A percentile compares a stretch with the other conserved stretches of the same genome.
phyloP scores from a whole-genome alignment of 495 filamentous ascomycete species.

The Hyaloscypha finlandica region DNA sequence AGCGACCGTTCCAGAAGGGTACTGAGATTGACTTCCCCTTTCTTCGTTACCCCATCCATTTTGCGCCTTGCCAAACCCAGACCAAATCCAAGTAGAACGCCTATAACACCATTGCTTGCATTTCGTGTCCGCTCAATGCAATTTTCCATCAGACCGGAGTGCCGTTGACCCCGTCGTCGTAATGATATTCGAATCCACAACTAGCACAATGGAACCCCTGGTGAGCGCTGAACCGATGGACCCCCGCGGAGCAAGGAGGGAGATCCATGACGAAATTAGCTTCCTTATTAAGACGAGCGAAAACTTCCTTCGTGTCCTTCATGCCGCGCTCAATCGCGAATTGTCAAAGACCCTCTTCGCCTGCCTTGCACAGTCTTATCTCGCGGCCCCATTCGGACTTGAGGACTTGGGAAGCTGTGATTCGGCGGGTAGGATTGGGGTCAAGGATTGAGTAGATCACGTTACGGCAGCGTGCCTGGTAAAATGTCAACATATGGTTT shows the following conservation, averaged over 20 bases:
- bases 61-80: constrained; percentile 9
- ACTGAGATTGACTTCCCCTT: constrained; percentile 27
- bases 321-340: constrained; percentile 12
- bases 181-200: constrained; percentile 17
- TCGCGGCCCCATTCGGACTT: constrained; percentile 98
- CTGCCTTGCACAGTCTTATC: constrained; percentile 93
- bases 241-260: not conserved
- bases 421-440: constrained; percentile 88
- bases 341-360: constrained; percentile 76
- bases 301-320: constrained; percentile 13
- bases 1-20: constrained; percentile 12
- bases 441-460: constrained; percentile 99
- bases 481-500: constrained; percentile 7
- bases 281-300: constrained; percentile 14
- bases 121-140: not conserved
- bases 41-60: not conserved
- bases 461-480: constrained; percentile 91
- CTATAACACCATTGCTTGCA: constrained; percentile 13
- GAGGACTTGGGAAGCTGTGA: constrained; percentile 93
- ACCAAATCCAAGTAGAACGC: constrained; percentile 6
- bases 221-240: constrained; percentile 9
- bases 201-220: constrained; percentile 7
- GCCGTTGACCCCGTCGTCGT: not conserved
- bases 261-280: constrained; percentile 15
- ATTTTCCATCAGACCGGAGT: not conserved